These are phyloP conservation scores for Talaromyces sp. DNA, from an alignment of 2,329 filamentous ascomycete species.

Conservation along the genomic window DNA sequence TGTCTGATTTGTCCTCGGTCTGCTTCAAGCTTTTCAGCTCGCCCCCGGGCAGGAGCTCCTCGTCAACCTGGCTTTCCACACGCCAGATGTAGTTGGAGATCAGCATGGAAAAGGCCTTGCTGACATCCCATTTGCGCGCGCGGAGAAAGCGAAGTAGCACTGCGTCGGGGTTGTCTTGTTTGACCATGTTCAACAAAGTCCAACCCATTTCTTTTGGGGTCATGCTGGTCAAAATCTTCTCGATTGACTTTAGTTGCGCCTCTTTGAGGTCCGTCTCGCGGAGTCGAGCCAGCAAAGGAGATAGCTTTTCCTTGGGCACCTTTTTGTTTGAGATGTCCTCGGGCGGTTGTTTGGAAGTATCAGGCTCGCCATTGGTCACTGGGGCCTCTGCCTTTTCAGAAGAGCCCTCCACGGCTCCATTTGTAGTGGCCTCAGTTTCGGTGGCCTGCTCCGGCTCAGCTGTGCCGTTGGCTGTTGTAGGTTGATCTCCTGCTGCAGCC, in stretches of 20 bases:
- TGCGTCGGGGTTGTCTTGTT: conserved; percentile 34
- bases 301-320: not conserved
- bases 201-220: not conserved
- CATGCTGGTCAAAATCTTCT: not conserved
- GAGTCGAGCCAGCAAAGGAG: not conserved
- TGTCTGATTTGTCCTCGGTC: conserved; percentile 18
- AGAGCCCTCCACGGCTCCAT: not conserved
- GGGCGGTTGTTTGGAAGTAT: not conserved
- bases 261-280: not conserved
- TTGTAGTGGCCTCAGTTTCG: not conserved
- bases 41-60: conserved; percentile 27
- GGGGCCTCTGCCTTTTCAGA: not conserved
- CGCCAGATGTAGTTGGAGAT: conserved; percentile 36
- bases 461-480: not conserved
- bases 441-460: not conserved
- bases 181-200: conserved; percentile 19
- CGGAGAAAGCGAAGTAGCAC: conserved; percentile 35
- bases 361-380: not conserved
- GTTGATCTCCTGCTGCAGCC: not conserved
- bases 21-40: conserved; percentile 25
- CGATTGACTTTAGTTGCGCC: not conserved
- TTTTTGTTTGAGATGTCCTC: not conserved
- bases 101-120: conserved; percentile 35
- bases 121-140: conserved; percentile 37
- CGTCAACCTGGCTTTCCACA: conserved; percentile 25